A percentile compares a stretch with the other conserved stretches of the same genome.
These are phyloP conservation scores for Helichrysum umbraculigerum DNA, from an alignment of 129 eudicot species.

Conservation along the genomic window DNA sequence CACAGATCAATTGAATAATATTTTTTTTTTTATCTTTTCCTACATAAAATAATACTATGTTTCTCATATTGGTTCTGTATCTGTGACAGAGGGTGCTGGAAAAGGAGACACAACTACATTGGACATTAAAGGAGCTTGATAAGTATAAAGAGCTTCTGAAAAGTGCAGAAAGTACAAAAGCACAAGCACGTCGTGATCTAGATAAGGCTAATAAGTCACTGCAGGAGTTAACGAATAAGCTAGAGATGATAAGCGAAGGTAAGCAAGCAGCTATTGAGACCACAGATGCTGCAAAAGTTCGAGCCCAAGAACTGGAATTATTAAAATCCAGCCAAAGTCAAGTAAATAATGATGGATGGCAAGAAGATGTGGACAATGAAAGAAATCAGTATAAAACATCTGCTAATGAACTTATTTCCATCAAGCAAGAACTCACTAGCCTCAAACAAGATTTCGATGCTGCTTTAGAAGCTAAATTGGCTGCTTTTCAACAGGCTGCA, in stretches of 20 bases:
- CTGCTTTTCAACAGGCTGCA: conserved; percentile 60
- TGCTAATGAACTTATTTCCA: conserved; percentile 54
- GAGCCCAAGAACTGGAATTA: conserved; percentile 56
- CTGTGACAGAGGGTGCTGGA: conserved; percentile 59
- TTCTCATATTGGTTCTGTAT: neutral
- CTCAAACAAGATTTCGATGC: conserved; percentile 74
- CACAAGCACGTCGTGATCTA: conserved; percentile 60
- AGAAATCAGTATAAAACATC: conserved; percentile 60
- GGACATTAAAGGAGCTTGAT: conserved; percentile 66
- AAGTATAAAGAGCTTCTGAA: conserved; percentile 59
- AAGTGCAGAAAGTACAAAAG: conserved; percentile 55
- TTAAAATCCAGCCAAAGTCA: conserved; percentile 39
- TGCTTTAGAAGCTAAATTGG: conserved; percentile 55
- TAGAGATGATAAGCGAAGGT: conserved; percentile 64
- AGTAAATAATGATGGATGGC: conserved; percentile 34
- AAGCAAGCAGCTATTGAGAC: conserved; percentile 60
- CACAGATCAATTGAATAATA: neutral
- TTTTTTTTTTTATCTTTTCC: neutral
- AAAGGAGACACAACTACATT: conserved; percentile 74
- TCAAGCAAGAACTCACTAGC: conserved; percentile 77
- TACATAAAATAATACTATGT: neutral
- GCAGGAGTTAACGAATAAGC: conserved; percentile 57
- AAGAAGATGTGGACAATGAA: conserved; percentile 42
- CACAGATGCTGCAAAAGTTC: conserved; percentile 60
- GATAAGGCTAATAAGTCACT: conserved; percentile 65